Percentiles rank a stretch among this genome's conserved stretches.
These are phyloP conservation scores for Fusarium oxysporum DNA, from an alignment of 2,329 filamentous ascomycete genomes.

Conservation along the genomic window DNA sequence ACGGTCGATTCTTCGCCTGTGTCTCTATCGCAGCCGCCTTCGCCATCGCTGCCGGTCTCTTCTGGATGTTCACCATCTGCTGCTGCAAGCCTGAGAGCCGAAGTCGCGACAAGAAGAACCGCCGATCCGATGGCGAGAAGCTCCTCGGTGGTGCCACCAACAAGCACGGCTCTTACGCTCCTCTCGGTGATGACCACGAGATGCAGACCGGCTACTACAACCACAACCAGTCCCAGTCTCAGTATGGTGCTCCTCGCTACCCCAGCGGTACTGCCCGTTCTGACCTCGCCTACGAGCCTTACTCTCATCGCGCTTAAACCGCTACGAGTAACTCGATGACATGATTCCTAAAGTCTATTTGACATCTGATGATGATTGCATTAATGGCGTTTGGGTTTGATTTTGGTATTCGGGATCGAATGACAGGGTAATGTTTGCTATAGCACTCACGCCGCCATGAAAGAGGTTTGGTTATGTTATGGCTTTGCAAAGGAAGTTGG, in stretches of 20 bases:
- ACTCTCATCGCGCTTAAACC: constrained; percentile 66
- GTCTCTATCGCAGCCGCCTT: constrained; percentile 87
- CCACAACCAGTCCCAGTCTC: constrained; percentile 46
- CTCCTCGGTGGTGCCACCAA: constrained; percentile 55
- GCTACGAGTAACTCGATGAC: constrained; percentile 18
- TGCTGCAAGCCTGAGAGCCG: constrained; percentile 68
- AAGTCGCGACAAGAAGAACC: constrained; percentile 51
- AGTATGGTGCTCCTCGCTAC: constrained; percentile 54
- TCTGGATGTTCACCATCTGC: constrained; percentile 94
- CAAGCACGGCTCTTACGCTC: constrained; percentile 52
- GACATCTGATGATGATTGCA: constrained; percentile 43
- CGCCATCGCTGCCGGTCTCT: constrained; percentile 78
- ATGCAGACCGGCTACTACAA: constrained; percentile 55
- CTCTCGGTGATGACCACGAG: constrained; percentile 51
- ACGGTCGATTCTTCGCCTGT: constrained; percentile 75
- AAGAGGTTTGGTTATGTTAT: constrained; percentile 14
- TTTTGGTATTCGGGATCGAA: constrained; percentile 28
- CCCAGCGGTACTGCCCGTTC: constrained; percentile 57
- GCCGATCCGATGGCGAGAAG: constrained; percentile 62
- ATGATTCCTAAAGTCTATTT: constrained; percentile 35
- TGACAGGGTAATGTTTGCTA: constrained; percentile 10
- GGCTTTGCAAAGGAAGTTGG: constrained; percentile 10
- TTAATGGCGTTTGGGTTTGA: constrained; percentile 44
- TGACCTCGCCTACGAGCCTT: constrained; percentile 73
- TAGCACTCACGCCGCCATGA: constrained; percentile 26